These are phyloP conservation scores for Trametes elegans DNA, from an alignment of 768 basidiomycete species.

Conservation along the genomic window DNA sequence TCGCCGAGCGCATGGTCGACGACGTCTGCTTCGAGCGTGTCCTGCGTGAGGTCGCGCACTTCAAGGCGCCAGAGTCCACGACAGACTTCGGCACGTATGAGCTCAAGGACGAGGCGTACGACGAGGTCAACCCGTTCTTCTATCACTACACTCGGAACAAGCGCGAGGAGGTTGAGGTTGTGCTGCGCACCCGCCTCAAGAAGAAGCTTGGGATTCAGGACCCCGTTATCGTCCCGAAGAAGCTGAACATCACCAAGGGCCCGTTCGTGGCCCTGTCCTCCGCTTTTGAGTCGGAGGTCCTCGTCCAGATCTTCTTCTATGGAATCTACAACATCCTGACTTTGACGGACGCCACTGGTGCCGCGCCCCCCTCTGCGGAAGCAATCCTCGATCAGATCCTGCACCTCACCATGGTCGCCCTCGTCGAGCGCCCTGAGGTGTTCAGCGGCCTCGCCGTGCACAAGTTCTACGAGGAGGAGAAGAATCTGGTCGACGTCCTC, in stretches of 20 bases:
- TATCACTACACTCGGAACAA: slow-evolving; percentile 94
- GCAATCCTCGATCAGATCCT: slow-evolving; percentile 87
- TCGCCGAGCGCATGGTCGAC: slow-evolving; percentile 87
- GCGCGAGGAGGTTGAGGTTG: slow-evolving; percentile 84
- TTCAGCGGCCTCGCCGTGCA: slow-evolving; percentile 61
- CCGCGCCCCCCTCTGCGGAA: slow-evolving; percentile 76
- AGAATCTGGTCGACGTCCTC: slow-evolving; percentile 68
- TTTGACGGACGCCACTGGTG: slow-evolving; percentile 55
- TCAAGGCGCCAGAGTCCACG: slow-evolving; percentile 75
- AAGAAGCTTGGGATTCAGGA: slow-evolving; percentile 61
- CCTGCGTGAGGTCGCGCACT: slow-evolving; percentile 74
- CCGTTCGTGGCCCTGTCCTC: slow-evolving; percentile 68
- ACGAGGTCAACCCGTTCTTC: slow-evolving; percentile 94
- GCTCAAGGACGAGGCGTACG: slow-evolving; percentile 76
- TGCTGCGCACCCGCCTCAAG: slow-evolving; percentile 64
- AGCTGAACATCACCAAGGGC: slow-evolving; percentile 59
- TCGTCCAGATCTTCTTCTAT: slow-evolving; percentile 83
- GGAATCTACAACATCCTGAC: slow-evolving; percentile 72
- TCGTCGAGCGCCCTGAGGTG: slow-evolving; percentile 62
- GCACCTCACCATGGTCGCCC: slow-evolving; percentile 81
- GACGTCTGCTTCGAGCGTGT: slow-evolving; percentile 79
- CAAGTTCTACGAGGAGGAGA: slow-evolving; percentile 55
- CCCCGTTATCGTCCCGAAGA: slow-evolving; percentile 73
- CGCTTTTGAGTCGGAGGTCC: slow-evolving; percentile 65
- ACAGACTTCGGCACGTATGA: slow-evolving; percentile 86